Base-by-base conservation (phyloP, 106 monocot species). In the Chionographis japonica region DNA sequence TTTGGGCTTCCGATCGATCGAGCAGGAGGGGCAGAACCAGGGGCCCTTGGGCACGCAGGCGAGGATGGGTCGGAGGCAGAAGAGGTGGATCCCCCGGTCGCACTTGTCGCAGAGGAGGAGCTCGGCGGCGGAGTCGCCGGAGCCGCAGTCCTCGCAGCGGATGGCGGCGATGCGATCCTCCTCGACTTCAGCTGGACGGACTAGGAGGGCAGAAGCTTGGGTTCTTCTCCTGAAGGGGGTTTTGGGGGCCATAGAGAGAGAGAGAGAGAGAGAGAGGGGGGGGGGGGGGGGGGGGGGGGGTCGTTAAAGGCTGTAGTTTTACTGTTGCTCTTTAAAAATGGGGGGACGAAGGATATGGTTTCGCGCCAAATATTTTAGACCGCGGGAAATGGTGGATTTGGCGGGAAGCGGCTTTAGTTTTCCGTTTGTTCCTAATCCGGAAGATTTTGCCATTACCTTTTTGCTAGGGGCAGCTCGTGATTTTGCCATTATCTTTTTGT, bases 81-180 rank as follows among this genome's bases (percentile, higher is more conserved):
- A 97, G 80, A 86, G 83, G 76, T 97, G 95, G 72, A 74, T 78
- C 13, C 89, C 95, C 2, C 62, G 61, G 67, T 92, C 76, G 80
- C 95, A 97, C 41, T 68, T 76, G 80, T 92, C 92, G 76, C 92
- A 97, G 74, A 97, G 95, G 71, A 97, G 80, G 57, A 97, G 79
- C 77, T 86, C 78, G 27, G 75, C 89, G 16, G 70, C 73, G 58
- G 52, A 19, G 40, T 89, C 82, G 58, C 95, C 92, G 43, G 86
- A 86, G 15, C 86, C 65, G 78, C 95, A 97, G 2, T 65, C 63
- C 37, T 75, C 65, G 80, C 92, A 97, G 8, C 38, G 42, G 36
- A 84, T 62, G 69, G 72, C 64, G 46, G 78, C 81, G 67, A 61
- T 38, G 42, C 14, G 14, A 11, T 40, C 67, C 5, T 52, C 62